phyloP scores from a whole-genome alignment of 371 early-diverging fungal species.

The Amoeboaphelidium occidentale region DNA sequence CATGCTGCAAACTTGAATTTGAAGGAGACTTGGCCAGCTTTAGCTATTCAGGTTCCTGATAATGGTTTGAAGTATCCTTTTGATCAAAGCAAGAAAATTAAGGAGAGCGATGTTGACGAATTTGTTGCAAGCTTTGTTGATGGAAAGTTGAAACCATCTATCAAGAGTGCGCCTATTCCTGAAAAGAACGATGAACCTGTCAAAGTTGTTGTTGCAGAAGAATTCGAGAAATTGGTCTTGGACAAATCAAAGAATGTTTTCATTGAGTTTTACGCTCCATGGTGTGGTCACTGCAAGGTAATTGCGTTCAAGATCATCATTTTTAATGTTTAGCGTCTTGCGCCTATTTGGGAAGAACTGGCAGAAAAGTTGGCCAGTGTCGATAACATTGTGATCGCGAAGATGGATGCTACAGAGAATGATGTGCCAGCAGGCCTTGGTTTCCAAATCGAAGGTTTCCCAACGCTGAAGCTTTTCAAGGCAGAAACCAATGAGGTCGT shows the following conservation, averaged over 20 bases:
- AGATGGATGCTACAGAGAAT: slow-evolving; percentile 86
- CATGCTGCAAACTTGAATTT: slow-evolving; percentile 63
- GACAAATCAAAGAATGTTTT: slow-evolving; percentile 75
- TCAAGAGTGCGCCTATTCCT: slow-evolving; percentile 64
- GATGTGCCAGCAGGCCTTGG: slow-evolving; percentile 52
- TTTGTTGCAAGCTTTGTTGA: slow-evolving; percentile 35
- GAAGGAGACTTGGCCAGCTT: slow-evolving; percentile 64
- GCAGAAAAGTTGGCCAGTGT: slow-evolving; percentile 15
- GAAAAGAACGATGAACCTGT: slow-evolving; percentile 60
- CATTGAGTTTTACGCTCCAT: slow-evolving; percentile 74
- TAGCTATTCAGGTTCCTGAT: slow-evolving; percentile 48
- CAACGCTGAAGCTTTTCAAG: slow-evolving; percentile 78
- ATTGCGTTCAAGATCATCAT: too few relatives aligned
- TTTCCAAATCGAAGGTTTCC: slow-evolving; percentile 45
- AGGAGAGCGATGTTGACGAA: slow-evolving; percentile 17
- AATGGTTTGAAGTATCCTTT: slow-evolving; percentile 52
- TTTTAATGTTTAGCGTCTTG: too few relatives aligned
- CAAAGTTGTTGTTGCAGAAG: slow-evolving; percentile 58
- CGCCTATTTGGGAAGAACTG: slow-evolving; percentile 51
- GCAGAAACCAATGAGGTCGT: slow-evolving; percentile 50
- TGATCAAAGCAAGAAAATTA: slow-evolving; percentile 32
- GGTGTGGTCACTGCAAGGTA: slow-evolving; percentile 82
- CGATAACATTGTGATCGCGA: slow-evolving; percentile 35
- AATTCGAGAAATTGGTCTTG: slow-evolving; percentile 48
- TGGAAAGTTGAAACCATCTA: slow-evolving; percentile 42